phyloP scores from a whole-genome alignment of 2,329 filamentous ascomycete genomes.

The Aspergillus fumigatus region DNA sequence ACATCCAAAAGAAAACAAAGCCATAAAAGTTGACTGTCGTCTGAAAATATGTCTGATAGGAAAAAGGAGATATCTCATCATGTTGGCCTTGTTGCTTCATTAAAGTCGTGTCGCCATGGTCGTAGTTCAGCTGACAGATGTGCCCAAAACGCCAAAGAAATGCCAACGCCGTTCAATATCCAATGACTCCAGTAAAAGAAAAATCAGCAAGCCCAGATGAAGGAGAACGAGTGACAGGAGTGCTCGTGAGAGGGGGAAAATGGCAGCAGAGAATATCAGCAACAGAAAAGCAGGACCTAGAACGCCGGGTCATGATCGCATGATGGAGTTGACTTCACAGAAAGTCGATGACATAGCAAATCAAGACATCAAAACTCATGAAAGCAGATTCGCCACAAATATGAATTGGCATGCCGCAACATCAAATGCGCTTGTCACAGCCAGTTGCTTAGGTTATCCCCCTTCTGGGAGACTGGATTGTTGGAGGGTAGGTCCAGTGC shows the following conservation, averaged over 20 bases:
- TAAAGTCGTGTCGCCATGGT: slow-evolving; percentile 21
- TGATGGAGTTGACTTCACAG: not conserved
- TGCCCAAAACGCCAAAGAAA: slow-evolving; percentile 20
- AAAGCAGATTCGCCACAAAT: not conserved
- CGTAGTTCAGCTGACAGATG: slow-evolving; percentile 14
- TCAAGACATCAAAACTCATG: not conserved
- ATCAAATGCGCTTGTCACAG: slow-evolving; percentile 23
- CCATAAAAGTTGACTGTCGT: slow-evolving; percentile 4
- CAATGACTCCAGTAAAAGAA: slow-evolving; percentile 7
- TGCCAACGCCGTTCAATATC: slow-evolving; percentile 17
- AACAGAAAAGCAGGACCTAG: slow-evolving; percentile 5
- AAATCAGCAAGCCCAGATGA: not conserved
- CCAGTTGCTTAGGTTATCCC: slow-evolving; percentile 34
- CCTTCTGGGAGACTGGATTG: slow-evolving; percentile 16
- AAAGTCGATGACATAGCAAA: not conserved
- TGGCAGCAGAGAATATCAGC: slow-evolving; percentile 5
- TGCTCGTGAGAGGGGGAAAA: slow-evolving; percentile 5
- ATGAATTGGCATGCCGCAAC: not conserved
- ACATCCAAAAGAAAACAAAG: slow-evolving; percentile 6
- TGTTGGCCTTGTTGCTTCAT: slow-evolving; percentile 20
- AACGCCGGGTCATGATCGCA: slow-evolving; percentile 23
- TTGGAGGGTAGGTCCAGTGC: slow-evolving; percentile 31
- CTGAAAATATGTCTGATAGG: slow-evolving; percentile 8
- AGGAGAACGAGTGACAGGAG: slow-evolving; percentile 3
- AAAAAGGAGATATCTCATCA: slow-evolving; percentile 14